Evolutionary conservation across 345 rosid genomes (phyloP).

Genomic region (Combretum micranthum): DNA sequence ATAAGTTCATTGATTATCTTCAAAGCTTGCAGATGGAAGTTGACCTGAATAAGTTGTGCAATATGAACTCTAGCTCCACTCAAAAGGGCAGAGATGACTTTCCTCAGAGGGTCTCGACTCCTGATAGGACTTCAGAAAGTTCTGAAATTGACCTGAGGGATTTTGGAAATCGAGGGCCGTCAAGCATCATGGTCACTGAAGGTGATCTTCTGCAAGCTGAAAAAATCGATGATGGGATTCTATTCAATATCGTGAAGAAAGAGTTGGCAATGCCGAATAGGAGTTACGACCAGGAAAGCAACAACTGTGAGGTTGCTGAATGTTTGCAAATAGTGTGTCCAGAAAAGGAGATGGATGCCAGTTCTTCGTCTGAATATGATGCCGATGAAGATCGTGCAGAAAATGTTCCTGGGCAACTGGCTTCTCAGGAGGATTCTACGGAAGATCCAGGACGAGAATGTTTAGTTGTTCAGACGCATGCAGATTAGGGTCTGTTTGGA

Average conservation of each 20-base stretch:
- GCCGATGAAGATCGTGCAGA: neutral
- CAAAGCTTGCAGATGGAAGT: constrained; percentile 53
- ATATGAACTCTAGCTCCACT: constrained; percentile 31
- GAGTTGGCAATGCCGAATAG: constrained; percentile 32
- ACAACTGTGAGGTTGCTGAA: constrained; percentile 44
- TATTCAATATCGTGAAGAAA: constrained; percentile 64
- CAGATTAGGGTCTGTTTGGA: too few relatives aligned
- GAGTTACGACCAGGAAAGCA: constrained; percentile 27
- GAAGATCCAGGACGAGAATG: too few relatives aligned
- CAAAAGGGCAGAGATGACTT: constrained; percentile 38
- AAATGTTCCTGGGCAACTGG: neutral
- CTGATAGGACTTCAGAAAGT: constrained; percentile 32
- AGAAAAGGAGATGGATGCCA: constrained; percentile 44
- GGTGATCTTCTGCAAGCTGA: constrained; percentile 86
- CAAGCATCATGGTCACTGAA: constrained; percentile 63
- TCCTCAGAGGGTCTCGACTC: constrained; percentile 29
- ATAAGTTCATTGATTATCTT: constrained; percentile 64
- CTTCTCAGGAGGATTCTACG: too few relatives aligned
- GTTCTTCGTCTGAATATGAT: constrained; percentile 6
- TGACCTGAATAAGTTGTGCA: constrained; percentile 29
- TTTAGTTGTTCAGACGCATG: too few relatives aligned
- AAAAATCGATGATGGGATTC: constrained; percentile 47
- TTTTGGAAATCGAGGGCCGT: constrained; percentile 24
- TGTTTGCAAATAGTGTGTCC: constrained; percentile 56
- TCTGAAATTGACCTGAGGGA: constrained; percentile 32